phyloP scores from a whole-genome alignment of 176 grass and related monocot species.

The Chloris gayana region DNA sequence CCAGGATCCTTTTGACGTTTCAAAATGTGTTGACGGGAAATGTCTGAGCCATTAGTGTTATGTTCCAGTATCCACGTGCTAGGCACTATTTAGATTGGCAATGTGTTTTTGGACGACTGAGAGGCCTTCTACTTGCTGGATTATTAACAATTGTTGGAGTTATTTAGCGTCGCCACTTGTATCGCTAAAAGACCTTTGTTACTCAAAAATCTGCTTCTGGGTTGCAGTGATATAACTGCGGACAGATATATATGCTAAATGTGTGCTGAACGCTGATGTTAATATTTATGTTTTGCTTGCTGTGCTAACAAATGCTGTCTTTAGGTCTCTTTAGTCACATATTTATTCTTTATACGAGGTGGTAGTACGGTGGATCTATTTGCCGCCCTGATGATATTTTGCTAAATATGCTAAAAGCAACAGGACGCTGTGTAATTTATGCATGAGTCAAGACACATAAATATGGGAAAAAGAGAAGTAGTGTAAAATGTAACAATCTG shows the following conservation, averaged over 20 bases:
- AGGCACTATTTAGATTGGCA: background rate
- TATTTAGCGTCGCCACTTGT: background rate
- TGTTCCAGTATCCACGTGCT: background rate
- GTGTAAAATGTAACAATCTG: no score
- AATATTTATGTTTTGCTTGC: background rate
- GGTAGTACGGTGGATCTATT: no score
- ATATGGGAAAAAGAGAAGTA: no score
- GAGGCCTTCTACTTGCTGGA: background rate
- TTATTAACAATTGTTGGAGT: no score
- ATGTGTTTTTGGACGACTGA: background rate
- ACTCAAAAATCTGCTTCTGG: background rate
- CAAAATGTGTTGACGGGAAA: constrained; percentile 9
- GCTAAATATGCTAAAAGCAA: no score
- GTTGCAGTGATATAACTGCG: background rate
- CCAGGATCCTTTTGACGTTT: constrained; percentile 25
- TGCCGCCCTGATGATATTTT: no score
- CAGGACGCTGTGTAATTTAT: no score
- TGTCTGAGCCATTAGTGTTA: background rate
- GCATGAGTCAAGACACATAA: no score
- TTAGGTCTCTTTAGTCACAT: background rate
- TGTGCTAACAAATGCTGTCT: background rate
- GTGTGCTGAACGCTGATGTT: background rate
- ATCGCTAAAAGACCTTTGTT: background rate
- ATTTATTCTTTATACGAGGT: no score
- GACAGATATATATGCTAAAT: background rate